Evolutionary conservation across 805 yeast species (phyloP).

Genomic region (Wickerhamiella kurtzmanii): DNA sequence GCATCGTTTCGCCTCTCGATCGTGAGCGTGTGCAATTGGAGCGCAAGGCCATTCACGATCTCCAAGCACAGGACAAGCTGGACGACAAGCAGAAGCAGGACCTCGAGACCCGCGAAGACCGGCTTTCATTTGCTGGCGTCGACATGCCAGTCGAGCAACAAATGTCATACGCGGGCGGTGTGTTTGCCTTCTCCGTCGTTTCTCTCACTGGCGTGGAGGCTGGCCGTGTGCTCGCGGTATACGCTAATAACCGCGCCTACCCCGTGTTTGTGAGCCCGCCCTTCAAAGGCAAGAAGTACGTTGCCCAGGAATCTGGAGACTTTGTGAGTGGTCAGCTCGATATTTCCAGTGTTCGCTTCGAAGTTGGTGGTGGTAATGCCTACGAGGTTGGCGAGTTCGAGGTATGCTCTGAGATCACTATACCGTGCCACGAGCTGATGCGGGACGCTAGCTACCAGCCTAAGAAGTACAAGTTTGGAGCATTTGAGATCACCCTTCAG

Average conservation of each 20-base stretch:
- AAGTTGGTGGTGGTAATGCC: conserved; percentile 14
- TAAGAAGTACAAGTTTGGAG: conserved; percentile 11
- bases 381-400: conserved; percentile 7
- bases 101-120: conserved; percentile 16
- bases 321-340: conserved; percentile 20
- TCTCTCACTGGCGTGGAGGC: conserved; percentile 12
- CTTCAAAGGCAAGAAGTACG: conserved; percentile 31
- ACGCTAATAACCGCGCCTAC: conserved; percentile 62
- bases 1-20: conserved; percentile 63
- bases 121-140: conserved; percentile 23
- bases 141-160: conserved; percentile 34
- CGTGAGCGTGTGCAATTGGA: conserved; percentile 36
- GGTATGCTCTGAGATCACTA: conserved; percentile 31
- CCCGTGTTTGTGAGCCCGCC: conserved; percentile 46
- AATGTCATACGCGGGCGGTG: conserved; percentile 53
- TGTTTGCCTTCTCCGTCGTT: conserved; percentile 49
- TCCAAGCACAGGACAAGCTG: conserved; percentile 18
- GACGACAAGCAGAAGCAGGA: conserved; percentile 25
- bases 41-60: conserved; percentile 26
- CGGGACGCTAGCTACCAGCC: conserved; percentile 16
- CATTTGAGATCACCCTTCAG: conserved; percentile 13
- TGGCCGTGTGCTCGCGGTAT: conserved; percentile 58
- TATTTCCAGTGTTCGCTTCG: conserved; percentile 16
- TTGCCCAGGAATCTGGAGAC: conserved; percentile 19
- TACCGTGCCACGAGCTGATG: conserved; percentile 31